Conservation (phyloP, 108 stramenopile genomes). For the Cylindrotheca closterium region DNA sequence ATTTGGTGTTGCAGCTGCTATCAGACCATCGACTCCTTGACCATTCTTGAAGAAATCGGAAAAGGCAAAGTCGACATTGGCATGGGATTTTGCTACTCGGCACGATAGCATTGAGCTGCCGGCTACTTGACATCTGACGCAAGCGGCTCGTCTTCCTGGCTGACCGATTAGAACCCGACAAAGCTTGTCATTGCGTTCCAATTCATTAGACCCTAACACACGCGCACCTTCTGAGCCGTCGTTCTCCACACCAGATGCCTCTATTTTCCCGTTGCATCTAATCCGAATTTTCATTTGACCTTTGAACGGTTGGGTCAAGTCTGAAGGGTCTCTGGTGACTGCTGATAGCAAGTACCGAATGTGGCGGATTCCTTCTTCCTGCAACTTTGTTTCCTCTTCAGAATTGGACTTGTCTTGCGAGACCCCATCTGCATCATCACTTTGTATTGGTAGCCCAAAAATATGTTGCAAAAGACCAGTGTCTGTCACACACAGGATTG, state of each 20-base stretch:
- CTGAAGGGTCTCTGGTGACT: constrained; percentile 16
- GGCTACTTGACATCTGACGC: constrained; percentile 40
- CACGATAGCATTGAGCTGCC: constrained; percentile 27
- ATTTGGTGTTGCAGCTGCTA: neutral
- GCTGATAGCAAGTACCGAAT: constrained; percentile 30
- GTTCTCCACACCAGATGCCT: neutral
- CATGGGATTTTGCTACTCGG: constrained; percentile 39
- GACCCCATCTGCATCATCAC: neutral
- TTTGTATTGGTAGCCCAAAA: constrained; percentile 19
- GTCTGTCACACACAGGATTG: constrained; percentile 33
- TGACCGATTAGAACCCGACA: constrained; percentile 26
- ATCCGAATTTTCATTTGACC: constrained; percentile 18
- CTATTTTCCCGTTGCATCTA: constrained; percentile 11
- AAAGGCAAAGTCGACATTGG: constrained; percentile 51
- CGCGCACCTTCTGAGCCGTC: neutral
- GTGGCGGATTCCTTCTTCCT: neutral
- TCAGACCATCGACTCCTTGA: constrained; percentile 42
- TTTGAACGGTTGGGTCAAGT: constrained; percentile 1
- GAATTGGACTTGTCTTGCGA: constrained; percentile 2
- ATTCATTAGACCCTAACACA: constrained; percentile 4
- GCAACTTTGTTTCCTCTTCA: neutral
- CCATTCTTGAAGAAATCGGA: constrained; percentile 15
- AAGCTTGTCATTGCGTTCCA: constrained; percentile 13
- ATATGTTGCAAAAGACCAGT: constrained; percentile 19
- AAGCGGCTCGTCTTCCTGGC: constrained; percentile 28